A percentile compares a stretch with the other conserved stretches of the same genome.
Evolutionary conservation across 2,329 filamentous ascomycete species (phyloP).

Genomic region (Dothidotthia symphoricarpi): DNA sequence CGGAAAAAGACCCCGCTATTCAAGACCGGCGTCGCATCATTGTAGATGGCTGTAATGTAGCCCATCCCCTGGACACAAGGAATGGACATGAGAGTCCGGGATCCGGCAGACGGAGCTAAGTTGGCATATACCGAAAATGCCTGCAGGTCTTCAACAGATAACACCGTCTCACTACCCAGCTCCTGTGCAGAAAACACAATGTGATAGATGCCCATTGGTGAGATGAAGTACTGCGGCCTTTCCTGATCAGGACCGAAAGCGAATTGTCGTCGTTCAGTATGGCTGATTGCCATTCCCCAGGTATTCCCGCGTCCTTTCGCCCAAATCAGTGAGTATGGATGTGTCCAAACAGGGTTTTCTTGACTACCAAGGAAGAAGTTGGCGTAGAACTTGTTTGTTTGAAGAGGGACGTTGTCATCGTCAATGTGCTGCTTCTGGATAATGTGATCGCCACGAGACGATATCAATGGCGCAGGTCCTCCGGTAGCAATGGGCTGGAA

Average conservation of each 20-base stretch:
- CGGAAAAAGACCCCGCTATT: conserved; percentile 75
- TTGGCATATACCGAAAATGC: conserved; percentile 66
- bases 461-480: conserved; percentile 42
- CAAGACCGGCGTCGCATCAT: conserved; percentile 66
- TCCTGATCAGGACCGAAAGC: conserved; percentile 43
- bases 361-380: conserved; percentile 80
- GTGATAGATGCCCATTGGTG: conserved; percentile 80
- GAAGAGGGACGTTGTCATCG: conserved; percentile 49
- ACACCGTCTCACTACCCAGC: conserved; percentile 60
- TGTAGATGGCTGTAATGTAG: conserved; percentile 77
- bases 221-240: conserved; percentile 68
- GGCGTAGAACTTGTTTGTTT: conserved; percentile 70
- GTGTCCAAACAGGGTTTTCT: conserved; percentile 66
- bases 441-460: conserved; percentile 41
- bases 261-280: conserved; percentile 67
- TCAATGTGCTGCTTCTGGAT: conserved; percentile 43
- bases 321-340: conserved; percentile 56
- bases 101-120: conserved; percentile 56
- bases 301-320: conserved; percentile 57
- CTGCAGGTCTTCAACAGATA: conserved; percentile 53
- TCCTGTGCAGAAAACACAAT: conserved; percentile 78
- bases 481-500: conserved; percentile 46
- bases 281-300: conserved; percentile 76
- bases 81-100: conserved; percentile 65
- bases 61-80: conserved; percentile 88